Evolutionary conservation across 495 filamentous ascomycete genomes (phyloP).

Genomic region (Aspergillus mulundensis): DNA sequence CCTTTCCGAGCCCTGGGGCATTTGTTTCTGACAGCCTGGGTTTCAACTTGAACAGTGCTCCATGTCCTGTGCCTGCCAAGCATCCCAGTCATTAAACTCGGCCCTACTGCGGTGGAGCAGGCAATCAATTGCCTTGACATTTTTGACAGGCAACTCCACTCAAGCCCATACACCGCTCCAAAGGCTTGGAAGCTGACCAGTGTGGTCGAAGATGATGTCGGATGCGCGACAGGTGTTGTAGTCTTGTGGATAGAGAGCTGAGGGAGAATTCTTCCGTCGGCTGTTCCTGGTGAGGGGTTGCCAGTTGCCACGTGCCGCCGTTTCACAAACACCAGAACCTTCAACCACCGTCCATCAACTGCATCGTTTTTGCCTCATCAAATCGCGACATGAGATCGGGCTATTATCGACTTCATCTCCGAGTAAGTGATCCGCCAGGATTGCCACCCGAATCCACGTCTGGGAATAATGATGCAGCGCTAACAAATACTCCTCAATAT

Average conservation of each 20-base stretch:
- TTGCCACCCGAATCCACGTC: neutral
- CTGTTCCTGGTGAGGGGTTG: neutral
- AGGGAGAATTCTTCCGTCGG: neutral
- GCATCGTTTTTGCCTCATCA: neutral
- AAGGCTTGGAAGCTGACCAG: neutral
- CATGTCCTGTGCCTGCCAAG: conserved; percentile 22
- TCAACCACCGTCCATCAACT: neutral
- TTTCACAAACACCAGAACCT: neutral
- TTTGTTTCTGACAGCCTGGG: conserved; percentile 28
- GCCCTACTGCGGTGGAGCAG: neutral
- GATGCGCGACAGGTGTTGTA: neutral
- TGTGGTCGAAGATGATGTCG: neutral
- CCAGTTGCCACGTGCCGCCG: neutral
- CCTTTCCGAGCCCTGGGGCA: neutral
- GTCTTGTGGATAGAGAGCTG: neutral
- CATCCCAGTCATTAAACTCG: conserved; percentile 9
- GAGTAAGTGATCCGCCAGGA: neutral
- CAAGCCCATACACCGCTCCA: neutral
- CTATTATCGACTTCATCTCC: neutral
- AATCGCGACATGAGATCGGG: neutral
- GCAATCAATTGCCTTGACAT: neutral
- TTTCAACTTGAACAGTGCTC: conserved; percentile 26
- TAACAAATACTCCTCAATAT: neutral
- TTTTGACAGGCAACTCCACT: neutral
- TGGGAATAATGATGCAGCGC: neutral